Evolutionary conservation across 352 stramenopile species (phyloP).

Genomic region (Elongisporangium anandrum): DNA sequence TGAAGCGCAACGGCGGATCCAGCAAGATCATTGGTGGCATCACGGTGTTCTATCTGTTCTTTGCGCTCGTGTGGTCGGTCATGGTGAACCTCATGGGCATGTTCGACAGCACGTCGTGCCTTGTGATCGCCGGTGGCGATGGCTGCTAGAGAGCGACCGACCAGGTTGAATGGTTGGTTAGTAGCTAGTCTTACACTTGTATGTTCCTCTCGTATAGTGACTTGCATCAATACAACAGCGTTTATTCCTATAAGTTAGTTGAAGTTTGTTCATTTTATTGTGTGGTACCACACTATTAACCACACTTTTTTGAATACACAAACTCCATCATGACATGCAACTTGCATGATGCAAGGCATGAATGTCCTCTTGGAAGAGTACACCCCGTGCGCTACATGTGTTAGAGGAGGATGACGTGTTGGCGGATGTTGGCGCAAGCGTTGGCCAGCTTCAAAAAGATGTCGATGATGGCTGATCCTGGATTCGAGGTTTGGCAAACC

Average conservation of each 20-base stretch:
- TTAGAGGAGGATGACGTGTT: background rate
- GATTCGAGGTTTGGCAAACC: background rate
- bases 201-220: background rate
- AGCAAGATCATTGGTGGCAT: constrained; percentile 7
- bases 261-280: background rate
- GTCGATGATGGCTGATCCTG: background rate
- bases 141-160: background rate
- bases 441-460: background rate
- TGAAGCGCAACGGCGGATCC: constrained; percentile 10
- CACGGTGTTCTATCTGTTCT: constrained; percentile 9
- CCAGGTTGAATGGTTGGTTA: background rate
- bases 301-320: too few relatives aligned
- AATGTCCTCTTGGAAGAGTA: too few relatives aligned
- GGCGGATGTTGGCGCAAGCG: background rate
- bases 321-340: too few relatives aligned
- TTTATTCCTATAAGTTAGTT: background rate
- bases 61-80: constrained; percentile 8
- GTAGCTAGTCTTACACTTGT: too few relatives aligned
- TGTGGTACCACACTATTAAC: background rate
- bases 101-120: constrained; percentile 14
- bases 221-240: background rate
- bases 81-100: constrained; percentile 11
- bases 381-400: too few relatives aligned
- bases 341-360: too few relatives aligned
- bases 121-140: constrained; percentile 12